Conservation (phyloP, 2,329 filamentous ascomycete genomes). For the Cytospora chrysosperma region DNA sequence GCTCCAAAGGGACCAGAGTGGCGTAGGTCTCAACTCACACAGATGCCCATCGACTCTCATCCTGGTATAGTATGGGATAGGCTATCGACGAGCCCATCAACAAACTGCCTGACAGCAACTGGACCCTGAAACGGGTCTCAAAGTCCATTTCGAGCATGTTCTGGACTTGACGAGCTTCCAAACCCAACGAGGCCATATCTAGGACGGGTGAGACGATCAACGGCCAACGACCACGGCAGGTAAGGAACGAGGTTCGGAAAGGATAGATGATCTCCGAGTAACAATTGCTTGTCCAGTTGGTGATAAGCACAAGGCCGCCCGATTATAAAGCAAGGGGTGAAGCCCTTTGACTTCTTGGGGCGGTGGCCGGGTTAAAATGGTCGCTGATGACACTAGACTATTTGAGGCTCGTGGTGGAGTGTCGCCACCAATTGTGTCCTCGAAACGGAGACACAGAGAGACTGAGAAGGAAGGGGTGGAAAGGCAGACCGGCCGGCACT, state of each 20-base stretch:
- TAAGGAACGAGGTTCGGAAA: background rate
- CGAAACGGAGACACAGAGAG: no score
- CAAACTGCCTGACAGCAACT: background rate
- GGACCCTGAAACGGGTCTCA: background rate
- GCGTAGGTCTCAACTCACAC: background rate
- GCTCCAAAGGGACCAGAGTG: background rate
- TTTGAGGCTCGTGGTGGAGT: no score
- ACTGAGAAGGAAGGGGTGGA: background rate
- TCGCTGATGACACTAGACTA: no score
- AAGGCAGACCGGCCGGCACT: background rate
- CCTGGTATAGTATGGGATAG: slow-evolving; percentile 2
- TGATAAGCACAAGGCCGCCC: background rate
- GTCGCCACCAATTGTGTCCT: no score
- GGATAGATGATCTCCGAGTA: background rate
- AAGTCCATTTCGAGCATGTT: background rate
- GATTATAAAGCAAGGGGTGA: background rate
- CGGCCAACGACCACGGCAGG: background rate
- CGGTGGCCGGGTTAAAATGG: no score
- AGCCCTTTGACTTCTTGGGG: background rate
- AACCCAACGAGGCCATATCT: background rate
- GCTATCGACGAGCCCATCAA: slow-evolving; percentile 9
- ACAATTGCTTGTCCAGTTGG: background rate
- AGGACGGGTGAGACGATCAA: background rate
- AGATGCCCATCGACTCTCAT: background rate
- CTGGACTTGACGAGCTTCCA: background rate